phyloP scores from a whole-genome alignment of 306 rosid species.

The Quercus rubra region DNA sequence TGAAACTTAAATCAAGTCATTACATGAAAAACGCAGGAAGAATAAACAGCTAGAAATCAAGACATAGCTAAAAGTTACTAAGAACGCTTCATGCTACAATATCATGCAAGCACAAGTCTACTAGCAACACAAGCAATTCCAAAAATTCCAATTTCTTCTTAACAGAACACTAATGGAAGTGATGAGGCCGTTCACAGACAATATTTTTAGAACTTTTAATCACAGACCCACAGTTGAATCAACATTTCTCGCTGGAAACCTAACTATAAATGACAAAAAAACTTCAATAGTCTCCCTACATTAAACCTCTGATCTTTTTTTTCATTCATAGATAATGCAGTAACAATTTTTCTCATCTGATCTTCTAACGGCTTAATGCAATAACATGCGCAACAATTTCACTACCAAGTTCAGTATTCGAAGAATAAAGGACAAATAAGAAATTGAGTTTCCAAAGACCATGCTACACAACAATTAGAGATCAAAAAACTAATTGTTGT shows the following conservation, averaged over 20 bases:
- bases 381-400: not conserved
- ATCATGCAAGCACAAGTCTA: not conserved
- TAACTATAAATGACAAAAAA: not conserved
- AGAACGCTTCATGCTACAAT: not conserved
- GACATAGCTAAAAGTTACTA: not conserved
- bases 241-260: too few relatives aligned
- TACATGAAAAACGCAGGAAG: not conserved
- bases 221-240: not conserved
- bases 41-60: not conserved
- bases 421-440: not conserved
- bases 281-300: not conserved
- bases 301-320: not conserved
- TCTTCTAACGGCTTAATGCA: not conserved
- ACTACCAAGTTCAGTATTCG: not conserved
- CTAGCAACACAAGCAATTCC: not conserved
- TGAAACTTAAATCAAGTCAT: not conserved
- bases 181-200: not conserved
- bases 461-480: not conserved
- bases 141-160: not conserved
- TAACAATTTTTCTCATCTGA: not conserved
- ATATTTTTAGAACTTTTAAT: not conserved
- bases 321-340: too few relatives aligned
- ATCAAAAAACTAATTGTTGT: not conserved
- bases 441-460: not conserved
- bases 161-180: not conserved